These are phyloP conservation scores for Tetrahymena thermophila DNA, from an alignment of 73 alveolate species.

Conservation along the genomic window DNA sequence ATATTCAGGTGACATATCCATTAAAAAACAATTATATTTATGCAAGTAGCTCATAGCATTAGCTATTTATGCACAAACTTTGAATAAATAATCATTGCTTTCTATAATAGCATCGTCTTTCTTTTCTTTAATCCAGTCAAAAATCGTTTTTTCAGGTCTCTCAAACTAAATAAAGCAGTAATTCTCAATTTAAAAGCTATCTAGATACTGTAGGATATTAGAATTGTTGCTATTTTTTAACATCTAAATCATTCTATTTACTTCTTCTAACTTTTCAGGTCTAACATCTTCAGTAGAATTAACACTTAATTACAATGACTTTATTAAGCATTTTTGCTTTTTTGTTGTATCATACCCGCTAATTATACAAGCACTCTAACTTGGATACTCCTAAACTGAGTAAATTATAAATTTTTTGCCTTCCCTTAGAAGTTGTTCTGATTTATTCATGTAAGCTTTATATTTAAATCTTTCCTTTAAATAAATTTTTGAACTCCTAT, in stretches of 20 bases:
- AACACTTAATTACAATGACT: background rate
- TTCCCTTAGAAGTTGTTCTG: background rate
- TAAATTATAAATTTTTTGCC: background rate
- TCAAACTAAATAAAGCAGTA: background rate
- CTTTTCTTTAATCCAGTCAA: background rate
- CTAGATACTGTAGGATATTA: background rate
- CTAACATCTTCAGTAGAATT: background rate
- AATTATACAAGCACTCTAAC: background rate
- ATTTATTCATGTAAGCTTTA: background rate
- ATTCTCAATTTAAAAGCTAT: background rate
- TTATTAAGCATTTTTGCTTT: background rate
- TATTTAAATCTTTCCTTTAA: background rate
- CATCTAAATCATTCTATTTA: background rate
- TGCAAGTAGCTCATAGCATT: background rate
- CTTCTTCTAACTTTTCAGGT: background rate
- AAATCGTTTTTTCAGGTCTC: background rate
- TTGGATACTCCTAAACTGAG: background rate
- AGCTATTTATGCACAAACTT: background rate
- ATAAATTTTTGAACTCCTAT: too few species aligned
- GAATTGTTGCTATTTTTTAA: background rate
- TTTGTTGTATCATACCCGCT: background rate
- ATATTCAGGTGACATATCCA: background rate
- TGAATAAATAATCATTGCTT: background rate
- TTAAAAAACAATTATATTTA: background rate
- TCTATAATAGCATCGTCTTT: background rate